Evolutionary conservation across 768 basidiomycete species (phyloP), one percentile per base, ranked within the genome.

Genomic region (Stropharia rugosoannulata): DNA sequence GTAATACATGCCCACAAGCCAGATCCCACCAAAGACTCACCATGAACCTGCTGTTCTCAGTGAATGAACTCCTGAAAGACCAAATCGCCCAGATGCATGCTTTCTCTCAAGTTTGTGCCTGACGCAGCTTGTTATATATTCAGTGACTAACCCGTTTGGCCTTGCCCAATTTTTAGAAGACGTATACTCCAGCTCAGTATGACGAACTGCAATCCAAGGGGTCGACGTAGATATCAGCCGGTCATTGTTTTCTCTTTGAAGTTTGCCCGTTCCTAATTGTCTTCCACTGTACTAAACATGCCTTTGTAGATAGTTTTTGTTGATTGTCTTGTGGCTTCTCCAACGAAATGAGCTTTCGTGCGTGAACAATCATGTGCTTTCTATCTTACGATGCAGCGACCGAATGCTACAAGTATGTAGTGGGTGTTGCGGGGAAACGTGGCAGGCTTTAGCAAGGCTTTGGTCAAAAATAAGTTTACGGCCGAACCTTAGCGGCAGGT

Each of bases 21-120:
- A 35, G 44, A 32, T 55, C 32, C 38, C 46, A 16, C 44, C 22
- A 35, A 39, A 10, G 22, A 27, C 45, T 54, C 4, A 39, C 18
- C 40, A 49, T 52, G 47, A 39, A 53, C 41, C 59, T 54, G 10
- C 53, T 45, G 40, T 49, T 19, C 50, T 3, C 57, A 93, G 91
- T 94, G 55, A 93, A 93, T 63, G 86, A 90, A 19, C 64, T 86
- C 8, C 67, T 94, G 64, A 93, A 89, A 72, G 73, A 72, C 2
- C 77, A 92, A 62, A 92, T 94, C 54, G 75, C 87, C 0, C 82
- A 87, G 54, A 86, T 94, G 80, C 91, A 94, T 62, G 91, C 92
- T 4, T 94, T 94, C 70, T 91, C 91, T 12, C 91, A 94, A 84
- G 92, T 91, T 60, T 50, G 72, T 22, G 22, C 42, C 4, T 1